Evolutionary conservation across 495 filamentous ascomycete genomes (phyloP), one percentile per base, ranked within the genome.

Genomic region (Oidiodendron maius): DNA sequence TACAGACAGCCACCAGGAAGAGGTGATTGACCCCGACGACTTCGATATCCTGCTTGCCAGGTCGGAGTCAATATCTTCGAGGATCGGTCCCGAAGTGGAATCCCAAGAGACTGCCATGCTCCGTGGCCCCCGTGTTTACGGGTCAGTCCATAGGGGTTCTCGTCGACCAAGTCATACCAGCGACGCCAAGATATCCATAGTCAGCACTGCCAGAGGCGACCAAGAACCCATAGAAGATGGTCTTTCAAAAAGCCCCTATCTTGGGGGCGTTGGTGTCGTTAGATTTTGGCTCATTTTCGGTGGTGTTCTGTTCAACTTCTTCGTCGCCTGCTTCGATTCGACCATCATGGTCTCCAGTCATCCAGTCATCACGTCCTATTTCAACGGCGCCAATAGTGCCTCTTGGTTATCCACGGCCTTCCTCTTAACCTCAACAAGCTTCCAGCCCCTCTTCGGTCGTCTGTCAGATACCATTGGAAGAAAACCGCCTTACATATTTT

Each of bases 371-470:
- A 90, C 86, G 0, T 87, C 84, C 0, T 77, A 87, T 57, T 90
- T 91, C 61, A 69, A 82, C 43, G 75, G 81, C 41, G 83, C 83
- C 12, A 89, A 90, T 57, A 71, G 75, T 15, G 86, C 86, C 5
- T 89, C 85, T 9, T 91, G 87, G 87, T 70, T 91, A 3, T 88
- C 86, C 17, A 89, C 86, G 0, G 79, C 85, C 0, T 91, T 90
- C 46, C 58, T 89, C 8, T 67, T 91, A n/a, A 89, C 85, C 0
- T 82, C 79, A 13, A 89, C 84, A 3, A 76, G 79, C 24, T 83
- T 89, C 56, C 77, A 88, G 58, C 86, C 86, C 0, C 65, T 91
- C 2, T 80, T 85, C 46, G 86, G 83, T 13, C 71, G 86, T 4
- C 60, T 89, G 5, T 87, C 83, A 2, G 86, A 90, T 62, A 79